Percentiles rank a stretch among this genome's conserved stretches.
phyloP scores from a whole-genome alignment of 495 filamentous ascomycete genomes.

The Geopyxis carbonaria region DNA sequence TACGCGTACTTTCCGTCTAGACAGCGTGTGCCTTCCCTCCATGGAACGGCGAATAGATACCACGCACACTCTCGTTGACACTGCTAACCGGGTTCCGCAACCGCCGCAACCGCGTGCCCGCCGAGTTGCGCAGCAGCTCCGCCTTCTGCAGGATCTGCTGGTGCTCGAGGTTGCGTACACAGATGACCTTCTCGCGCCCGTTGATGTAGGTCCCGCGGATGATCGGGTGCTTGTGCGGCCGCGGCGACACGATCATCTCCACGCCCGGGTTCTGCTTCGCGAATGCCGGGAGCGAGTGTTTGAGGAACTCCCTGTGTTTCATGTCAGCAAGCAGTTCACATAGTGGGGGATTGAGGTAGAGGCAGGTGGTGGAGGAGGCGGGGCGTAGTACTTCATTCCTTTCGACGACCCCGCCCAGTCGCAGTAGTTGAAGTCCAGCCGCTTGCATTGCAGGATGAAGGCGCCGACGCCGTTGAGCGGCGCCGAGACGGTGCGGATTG shows the following conservation, averaged over 20 bases:
- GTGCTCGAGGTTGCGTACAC: conserved; percentile 68
- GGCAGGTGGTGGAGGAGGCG: conserved; percentile 4
- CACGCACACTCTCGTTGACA: conserved; percentile 81
- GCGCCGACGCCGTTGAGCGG: conserved; percentile 83
- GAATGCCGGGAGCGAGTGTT: conserved; percentile 54
- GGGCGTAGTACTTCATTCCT: conserved; percentile 74
- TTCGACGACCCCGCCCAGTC: conserved; percentile 79
- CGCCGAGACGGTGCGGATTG: conserved; percentile 19
- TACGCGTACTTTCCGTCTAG: too few relatives aligned
- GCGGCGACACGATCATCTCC: conserved; percentile 76
- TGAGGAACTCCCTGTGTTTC: conserved; percentile 66
- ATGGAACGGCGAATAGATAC: conserved; percentile 89
- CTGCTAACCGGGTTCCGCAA: conserved; percentile 68
- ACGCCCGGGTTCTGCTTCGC: conserved; percentile 69
- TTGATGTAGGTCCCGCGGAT: conserved; percentile 82
- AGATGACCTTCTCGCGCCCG: conserved; percentile 68
- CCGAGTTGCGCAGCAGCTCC: conserved; percentile 61
- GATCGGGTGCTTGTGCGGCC: conserved; percentile 71
- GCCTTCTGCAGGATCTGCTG: conserved; percentile 70
- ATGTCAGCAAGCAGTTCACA: too few relatives aligned
- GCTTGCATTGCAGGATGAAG: conserved; percentile 93
- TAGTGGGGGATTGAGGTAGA: conserved; percentile 6
- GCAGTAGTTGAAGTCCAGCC: conserved; percentile 90
- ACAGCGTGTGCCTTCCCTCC: too few relatives aligned
- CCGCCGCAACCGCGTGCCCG: conserved; percentile 67